Evolutionary conservation across 2,329 filamentous ascomycete species (phyloP).

Genomic region (Aaosphaeria pasadenensis): DNA sequence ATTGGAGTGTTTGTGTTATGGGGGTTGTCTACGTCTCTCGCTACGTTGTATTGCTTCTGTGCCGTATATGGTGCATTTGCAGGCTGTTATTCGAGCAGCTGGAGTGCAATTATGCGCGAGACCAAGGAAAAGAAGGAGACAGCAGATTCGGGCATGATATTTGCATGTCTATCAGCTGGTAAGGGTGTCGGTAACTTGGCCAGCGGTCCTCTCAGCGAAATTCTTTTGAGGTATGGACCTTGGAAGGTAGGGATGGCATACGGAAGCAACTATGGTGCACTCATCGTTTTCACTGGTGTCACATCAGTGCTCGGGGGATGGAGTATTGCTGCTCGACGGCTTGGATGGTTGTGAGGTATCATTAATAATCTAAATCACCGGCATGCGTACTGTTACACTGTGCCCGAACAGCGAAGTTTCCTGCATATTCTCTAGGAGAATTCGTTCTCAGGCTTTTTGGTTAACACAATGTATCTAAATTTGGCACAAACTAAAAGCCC

Average conservation of each 20-base stretch:
- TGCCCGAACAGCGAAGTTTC: too few species aligned
- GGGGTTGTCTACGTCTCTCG: slow-evolving; percentile 42
- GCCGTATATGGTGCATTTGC: slow-evolving; percentile 43
- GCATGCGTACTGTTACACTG: too few species aligned
- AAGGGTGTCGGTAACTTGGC: slow-evolving; percentile 52
- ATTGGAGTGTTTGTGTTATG: slow-evolving; percentile 44
- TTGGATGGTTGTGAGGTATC: slow-evolving; percentile 26
- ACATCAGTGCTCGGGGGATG: slow-evolving; percentile 25
- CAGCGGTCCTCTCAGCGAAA: slow-evolving; percentile 52
- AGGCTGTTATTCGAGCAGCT: slow-evolving; percentile 40
- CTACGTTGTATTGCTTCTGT: slow-evolving; percentile 43
- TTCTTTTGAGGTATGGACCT: slow-evolving; percentile 34
- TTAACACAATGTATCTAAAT: too few species aligned
- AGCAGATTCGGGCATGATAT: slow-evolving; percentile 49
- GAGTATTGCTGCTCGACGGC: slow-evolving; percentile 25
- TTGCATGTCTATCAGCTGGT: slow-evolving; percentile 47
- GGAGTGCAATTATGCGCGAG: slow-evolving; percentile 46
- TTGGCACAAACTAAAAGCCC: too few species aligned
- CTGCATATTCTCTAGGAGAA: too few species aligned
- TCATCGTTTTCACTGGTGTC: slow-evolving; percentile 39
- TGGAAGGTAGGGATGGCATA: slow-evolving; percentile 38
- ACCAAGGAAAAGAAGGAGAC: slow-evolving; percentile 34
- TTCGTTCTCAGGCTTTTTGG: too few species aligned
- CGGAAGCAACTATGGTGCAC: slow-evolving; percentile 36
- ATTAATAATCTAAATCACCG: neutral